These are phyloP conservation scores for Biscogniauxia mediterranea DNA, from an alignment of 2,329 filamentous ascomycete species.

Conservation along the genomic window DNA sequence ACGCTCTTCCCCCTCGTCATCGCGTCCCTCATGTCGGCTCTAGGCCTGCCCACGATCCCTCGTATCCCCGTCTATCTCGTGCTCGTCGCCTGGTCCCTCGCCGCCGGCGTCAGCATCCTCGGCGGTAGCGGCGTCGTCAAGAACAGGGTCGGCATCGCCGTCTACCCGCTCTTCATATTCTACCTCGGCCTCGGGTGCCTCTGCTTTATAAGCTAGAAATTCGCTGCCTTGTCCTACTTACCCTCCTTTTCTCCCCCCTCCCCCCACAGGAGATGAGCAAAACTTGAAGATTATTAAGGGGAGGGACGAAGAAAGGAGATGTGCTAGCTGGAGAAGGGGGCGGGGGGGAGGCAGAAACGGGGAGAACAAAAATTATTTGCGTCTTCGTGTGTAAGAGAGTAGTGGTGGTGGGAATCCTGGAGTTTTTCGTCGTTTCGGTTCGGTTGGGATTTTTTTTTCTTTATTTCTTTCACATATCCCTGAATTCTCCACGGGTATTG, in stretches of 20 bases:
- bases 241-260: no score
- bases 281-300: not conserved
- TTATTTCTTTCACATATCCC: no score
- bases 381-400: no score
- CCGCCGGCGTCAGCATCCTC: slow-evolving; percentile 92
- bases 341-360: no score
- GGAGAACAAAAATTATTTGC: no score
- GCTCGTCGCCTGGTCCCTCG: slow-evolving; percentile 87
- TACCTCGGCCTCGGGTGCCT: slow-evolving; percentile 90
- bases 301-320: not conserved
- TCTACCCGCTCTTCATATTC: slow-evolving; percentile 93
- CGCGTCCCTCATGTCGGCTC: slow-evolving; percentile 81
- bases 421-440: no score
- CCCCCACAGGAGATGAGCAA: no score
- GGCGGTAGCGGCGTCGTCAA: slow-evolving; percentile 94
- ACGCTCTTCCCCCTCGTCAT: slow-evolving; percentile 96
- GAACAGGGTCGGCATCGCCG: slow-evolving; percentile 88
- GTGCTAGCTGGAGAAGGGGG: no score
- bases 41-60: slow-evolving; percentile 75
- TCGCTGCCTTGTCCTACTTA: no score
- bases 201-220: slow-evolving; percentile 85
- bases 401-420: no score
- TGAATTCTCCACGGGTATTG: no score
- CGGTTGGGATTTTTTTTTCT: no score
- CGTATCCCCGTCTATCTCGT: slow-evolving; percentile 89